Percentiles rank a stretch among this genome's conserved stretches.
phyloP scores from a whole-genome alignment of 108 stramenopile genomes.

The Skeletonema grethae region DNA sequence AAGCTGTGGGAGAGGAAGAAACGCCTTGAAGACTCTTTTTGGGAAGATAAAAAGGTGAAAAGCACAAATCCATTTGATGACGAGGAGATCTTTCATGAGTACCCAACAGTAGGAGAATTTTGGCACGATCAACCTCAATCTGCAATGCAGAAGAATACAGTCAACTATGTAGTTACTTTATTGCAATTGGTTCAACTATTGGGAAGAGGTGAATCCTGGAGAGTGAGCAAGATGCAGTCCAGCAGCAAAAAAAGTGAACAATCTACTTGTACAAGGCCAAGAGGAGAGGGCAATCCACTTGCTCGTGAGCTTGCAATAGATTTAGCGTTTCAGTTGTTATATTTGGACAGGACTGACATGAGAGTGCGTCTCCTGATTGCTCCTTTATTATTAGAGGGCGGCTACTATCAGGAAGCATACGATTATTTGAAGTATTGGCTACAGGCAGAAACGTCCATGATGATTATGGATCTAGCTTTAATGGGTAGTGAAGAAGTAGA shows the following conservation, averaged over 20 bases:
- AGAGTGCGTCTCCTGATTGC: constrained; percentile 36
- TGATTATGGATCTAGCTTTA: constrained; percentile 46
- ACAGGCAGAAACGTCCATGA: constrained; percentile 13
- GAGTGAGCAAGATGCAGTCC: constrained; percentile 21
- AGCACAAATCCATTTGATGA: constrained; percentile 42
- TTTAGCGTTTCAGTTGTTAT: constrained; percentile 17
- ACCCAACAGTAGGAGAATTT: constrained; percentile 35
- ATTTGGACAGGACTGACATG: constrained; percentile 42
- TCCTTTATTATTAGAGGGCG: constrained; percentile 27
- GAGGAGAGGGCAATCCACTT: constrained; percentile 28
- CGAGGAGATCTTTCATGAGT: constrained; percentile 7
- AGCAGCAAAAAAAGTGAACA: neutral
- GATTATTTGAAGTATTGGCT: constrained; percentile 42
- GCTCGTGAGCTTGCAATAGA: constrained; percentile 37
- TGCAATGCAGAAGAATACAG: constrained; percentile 1
- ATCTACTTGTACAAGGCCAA: neutral
- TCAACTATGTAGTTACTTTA: constrained; percentile 25
- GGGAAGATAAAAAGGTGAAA: neutral
- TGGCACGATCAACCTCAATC: constrained; percentile 30
- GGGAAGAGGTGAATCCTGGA: constrained; percentile 41
- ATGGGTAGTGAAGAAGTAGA: constrained; percentile 14
- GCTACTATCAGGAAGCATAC: constrained; percentile 37
- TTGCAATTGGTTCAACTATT: constrained; percentile 42
- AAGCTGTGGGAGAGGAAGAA: constrained; percentile 37
- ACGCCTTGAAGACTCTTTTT: constrained; percentile 16